Conservation (phyloP, 2,329 filamentous ascomycete species). For the Hymenoscyphus albidus region DNA sequence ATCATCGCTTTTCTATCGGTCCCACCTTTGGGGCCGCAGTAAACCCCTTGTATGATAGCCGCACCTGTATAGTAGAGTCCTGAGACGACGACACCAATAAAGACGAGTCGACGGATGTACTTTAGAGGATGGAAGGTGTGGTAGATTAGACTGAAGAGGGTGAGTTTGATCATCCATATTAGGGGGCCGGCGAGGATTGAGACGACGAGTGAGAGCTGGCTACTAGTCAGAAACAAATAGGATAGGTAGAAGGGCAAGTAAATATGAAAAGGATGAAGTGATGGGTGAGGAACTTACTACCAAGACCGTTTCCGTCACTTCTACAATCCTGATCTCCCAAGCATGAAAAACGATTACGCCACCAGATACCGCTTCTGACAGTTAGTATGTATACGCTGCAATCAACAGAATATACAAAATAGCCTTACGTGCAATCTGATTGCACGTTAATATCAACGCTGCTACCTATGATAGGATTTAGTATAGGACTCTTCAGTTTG, state of each 20-base stretch:
- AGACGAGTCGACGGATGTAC: background rate
- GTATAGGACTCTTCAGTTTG: too few relatives aligned
- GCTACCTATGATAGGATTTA: too few relatives aligned
- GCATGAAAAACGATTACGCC: background rate
- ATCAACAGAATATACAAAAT: too few relatives aligned
- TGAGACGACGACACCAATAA: background rate
- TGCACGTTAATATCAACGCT: too few relatives aligned
- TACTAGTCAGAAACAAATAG: background rate
- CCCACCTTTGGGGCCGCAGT: background rate
- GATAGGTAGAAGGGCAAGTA: too few relatives aligned
- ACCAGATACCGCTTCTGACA: background rate
- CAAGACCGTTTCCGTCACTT: background rate
- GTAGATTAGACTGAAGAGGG: background rate
- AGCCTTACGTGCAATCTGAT: too few relatives aligned
- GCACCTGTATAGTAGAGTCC: background rate
- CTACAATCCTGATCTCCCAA: background rate
- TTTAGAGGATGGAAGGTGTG: background rate
- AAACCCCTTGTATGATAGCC: background rate
- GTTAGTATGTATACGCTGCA: background rate
- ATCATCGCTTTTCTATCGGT: too few relatives aligned
- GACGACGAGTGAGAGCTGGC: background rate
- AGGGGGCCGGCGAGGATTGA: background rate
- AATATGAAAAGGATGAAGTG: background rate
- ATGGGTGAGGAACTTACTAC: background rate
- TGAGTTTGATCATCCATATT: background rate